Evolutionary conservation across 805 yeast genomes (phyloP), one percentile per base, ranked within the genome.

Genomic region (Lachancea kluyveri): DNA sequence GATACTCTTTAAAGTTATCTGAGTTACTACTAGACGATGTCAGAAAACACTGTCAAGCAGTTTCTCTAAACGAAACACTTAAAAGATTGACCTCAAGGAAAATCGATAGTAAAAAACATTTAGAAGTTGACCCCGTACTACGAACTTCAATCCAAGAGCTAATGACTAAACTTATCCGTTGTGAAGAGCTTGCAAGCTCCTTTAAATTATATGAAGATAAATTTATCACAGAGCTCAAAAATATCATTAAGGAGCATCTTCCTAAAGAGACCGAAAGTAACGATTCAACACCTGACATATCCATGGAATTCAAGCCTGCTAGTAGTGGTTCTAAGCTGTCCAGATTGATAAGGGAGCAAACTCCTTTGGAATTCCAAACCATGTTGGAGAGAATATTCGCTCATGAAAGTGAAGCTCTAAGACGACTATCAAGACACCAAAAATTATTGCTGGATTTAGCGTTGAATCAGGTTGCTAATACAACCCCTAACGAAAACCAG

Each of bases 361-460:
- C 86, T 0, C 80, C 92, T 0, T 57, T 60, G 9, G 95, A 85
- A 37, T 87, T 87, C 50, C 85, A 82, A 46, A 63, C 59, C 2
- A 79, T 87, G 84, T 53, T 85, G 25, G 54, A 67, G 2, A 63
- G 61, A 17, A 77, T 78, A 4, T 84, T 72, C 43, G 59, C 83
- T 0, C 68, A 73, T 13, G 64, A 81, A 3, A 74, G 86, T 0
- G 94, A 82, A 47, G 77, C 85, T 12, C 61, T 87, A 16, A 64
- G 90, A 40, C 68, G 95, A 36, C 61, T 88, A 18, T 74, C 84
- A 1, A 62, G 73, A 6, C 95, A 87, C 37, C 94, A 87, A 50
- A 87, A 86, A 53, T 46, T 84, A 4, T 56, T 90, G 17, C 64
- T 92, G 9, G 92, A 85, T 42, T 51, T 82, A 32, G 77, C 94